phyloP scores from a whole-genome alignment of 2,329 filamentous ascomycete species.

The Penicillium palitans region DNA sequence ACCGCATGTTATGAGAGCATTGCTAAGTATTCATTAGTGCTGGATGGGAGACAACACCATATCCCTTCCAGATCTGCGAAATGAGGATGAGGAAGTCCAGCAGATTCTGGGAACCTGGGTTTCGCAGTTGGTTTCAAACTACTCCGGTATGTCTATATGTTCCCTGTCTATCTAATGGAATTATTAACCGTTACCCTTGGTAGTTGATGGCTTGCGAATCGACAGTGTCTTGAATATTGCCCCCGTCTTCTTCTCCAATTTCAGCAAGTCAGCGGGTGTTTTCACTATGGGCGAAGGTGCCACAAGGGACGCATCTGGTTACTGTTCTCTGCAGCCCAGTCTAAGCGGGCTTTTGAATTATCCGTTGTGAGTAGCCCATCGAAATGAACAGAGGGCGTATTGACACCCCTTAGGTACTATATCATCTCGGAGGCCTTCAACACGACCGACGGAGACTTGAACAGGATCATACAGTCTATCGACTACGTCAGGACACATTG shows the following conservation, averaged over 20 bases:
- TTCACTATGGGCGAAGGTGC: slow-evolving; percentile 52
- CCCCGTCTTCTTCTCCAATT: slow-evolving; percentile 43
- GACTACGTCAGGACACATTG: slow-evolving; percentile 6
- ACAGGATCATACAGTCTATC: slow-evolving; percentile 21
- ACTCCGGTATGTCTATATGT: slow-evolving; percentile 30
- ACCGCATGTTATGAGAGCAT: neutral
- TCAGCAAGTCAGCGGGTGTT: slow-evolving; percentile 39
- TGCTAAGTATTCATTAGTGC: slow-evolving; percentile 27
- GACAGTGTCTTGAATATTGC: slow-evolving; percentile 52
- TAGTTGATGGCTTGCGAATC: slow-evolving; percentile 52
- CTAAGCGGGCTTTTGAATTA: slow-evolving; percentile 52
- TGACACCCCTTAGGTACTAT: slow-evolving; percentile 32
- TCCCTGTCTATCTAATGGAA: neutral
- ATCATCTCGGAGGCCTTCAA: slow-evolving; percentile 39
- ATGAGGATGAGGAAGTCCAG: slow-evolving; percentile 44
- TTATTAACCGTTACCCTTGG: neutral
- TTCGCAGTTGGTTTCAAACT: slow-evolving; percentile 43
- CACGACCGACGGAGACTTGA: slow-evolving; percentile 31
- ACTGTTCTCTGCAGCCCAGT: slow-evolving; percentile 45
- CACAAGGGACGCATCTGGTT: slow-evolving; percentile 38
- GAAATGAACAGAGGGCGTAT: neutral
- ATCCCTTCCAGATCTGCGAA: slow-evolving; percentile 50
- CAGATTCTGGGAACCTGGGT: slow-evolving; percentile 47
- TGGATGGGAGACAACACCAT: slow-evolving; percentile 54
- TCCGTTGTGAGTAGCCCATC: slow-evolving; percentile 24